These are phyloP conservation scores for Citrullus mucosospermus DNA, from an alignment of 306 rosid species.

Conservation along the genomic window DNA sequence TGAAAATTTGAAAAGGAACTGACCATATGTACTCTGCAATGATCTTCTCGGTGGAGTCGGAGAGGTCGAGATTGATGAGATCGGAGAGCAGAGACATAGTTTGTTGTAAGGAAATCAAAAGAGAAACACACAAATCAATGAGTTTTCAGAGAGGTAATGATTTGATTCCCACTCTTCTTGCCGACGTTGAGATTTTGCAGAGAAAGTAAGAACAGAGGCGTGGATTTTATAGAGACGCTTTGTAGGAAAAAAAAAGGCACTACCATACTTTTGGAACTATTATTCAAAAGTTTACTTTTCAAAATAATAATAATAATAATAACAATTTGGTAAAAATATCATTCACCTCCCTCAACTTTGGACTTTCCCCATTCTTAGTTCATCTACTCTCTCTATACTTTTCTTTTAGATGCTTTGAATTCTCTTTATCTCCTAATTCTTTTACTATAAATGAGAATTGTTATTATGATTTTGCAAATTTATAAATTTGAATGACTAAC, in stretches of 20 bases:
- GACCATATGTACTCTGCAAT: constrained; percentile 67
- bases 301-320: no score
- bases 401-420: no score
- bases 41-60: constrained; percentile 30
- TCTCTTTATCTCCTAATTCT: no score
- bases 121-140: neutral
- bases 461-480: no score
- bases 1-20: neutral
- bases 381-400: no score
- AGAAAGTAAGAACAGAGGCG: neutral
- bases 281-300: neutral
- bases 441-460: no score
- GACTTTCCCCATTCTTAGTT: no score
- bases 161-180: neutral
- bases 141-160: neutral
- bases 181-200: neutral
- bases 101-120: neutral
- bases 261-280: neutral
- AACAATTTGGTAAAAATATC: no score
- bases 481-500: no score
- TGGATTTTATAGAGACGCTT: constrained; percentile 14
- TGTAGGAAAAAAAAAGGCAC: neutral
- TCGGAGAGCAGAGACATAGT: constrained; percentile 45
- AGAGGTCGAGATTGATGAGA: constrained; percentile 27
- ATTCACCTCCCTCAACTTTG: no score